Base-by-base conservation (phyloP, 805 yeast species). In the Barnettozyma pratensis region DNA sequence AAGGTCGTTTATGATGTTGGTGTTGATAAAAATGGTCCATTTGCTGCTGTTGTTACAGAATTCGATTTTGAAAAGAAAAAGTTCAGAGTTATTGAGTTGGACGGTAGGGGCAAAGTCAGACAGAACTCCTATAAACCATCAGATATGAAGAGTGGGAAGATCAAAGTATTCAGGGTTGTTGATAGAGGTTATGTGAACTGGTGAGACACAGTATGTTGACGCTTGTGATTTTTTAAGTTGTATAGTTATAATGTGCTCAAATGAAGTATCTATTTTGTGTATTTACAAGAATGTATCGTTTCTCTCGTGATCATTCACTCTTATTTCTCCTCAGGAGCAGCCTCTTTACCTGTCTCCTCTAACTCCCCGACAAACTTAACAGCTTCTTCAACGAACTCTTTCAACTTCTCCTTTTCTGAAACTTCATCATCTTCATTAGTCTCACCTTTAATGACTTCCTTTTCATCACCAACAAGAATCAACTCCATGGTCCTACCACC, bases 151-250 rank as follows among this genome's bases (percentile, higher is more conserved):
- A 71, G 80, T 50, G 99, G 99, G 5, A 81, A 80, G 57, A 69
- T 92, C 10, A 77, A 87, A 54, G 87, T 91, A 4, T 94, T 83
- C 67, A 79, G 98, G 60, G 79, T 80, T 6, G 84, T 90, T 32
- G 87, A 87, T 10, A 78, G 88, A 52, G 81, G 77, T 35, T 83
- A 75, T 58, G 77, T 89, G 39, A 85, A 82, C 4, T 90, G 96
- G 96, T 79, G 54, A 57, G 30, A 25, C 19, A 2, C 19, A 19
- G 19, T 19, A 3, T 19, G 19, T 19, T 19, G 19, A 19, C 19
- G 19, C 19, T 19, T 19, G 19, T 19, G 19, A 19, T 19, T 19
- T 19, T 19, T 19, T 19, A 19, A 19, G 19, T 19, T 19, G 19
- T 19, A 19, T 19, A 19, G 19, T 19, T 19, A 19, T 19, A 19